Conservation (phyloP, 2,329 filamentous ascomycete species). For the Cladophialophora psammophila region DNA sequence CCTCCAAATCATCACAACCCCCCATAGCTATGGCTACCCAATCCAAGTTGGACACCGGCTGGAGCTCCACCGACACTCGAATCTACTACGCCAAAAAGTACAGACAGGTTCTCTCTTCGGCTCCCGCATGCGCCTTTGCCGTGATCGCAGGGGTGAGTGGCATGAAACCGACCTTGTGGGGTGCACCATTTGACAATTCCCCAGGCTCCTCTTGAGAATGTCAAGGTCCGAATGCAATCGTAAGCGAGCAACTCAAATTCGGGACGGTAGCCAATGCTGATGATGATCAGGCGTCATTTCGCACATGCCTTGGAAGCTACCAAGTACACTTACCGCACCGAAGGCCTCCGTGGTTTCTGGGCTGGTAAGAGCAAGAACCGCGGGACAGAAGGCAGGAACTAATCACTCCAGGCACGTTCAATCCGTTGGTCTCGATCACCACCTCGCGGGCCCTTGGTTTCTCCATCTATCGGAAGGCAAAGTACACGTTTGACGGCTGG, state of each 20-base stretch:
- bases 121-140: conserved; percentile 53
- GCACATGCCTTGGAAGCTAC: conserved; percentile 52
- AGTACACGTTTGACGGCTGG: conserved; percentile 50
- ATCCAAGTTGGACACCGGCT: conserved; percentile 32
- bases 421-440: conserved; percentile 55
- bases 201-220: conserved; percentile 57
- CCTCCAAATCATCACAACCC: conserved; percentile 46
- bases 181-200: conserved; percentile 27
- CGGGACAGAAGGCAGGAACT: conserved; percentile 1
- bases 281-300: conserved; percentile 52
- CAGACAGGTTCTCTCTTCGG: conserved; percentile 56
- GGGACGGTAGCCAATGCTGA: conserved; percentile 17
- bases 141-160: conserved; percentile 54
- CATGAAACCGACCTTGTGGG: conserved; percentile 7
- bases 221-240: conserved; percentile 60
- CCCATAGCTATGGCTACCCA: conserved; percentile 32
- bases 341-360: conserved; percentile 57
- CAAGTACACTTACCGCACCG: conserved; percentile 55
- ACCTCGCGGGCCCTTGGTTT: conserved; percentile 56
- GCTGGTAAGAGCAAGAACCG: conserved; percentile 48
- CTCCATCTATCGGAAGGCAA: conserved; percentile 54
- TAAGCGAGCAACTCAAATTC: conserved; percentile 34
- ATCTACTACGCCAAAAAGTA: conserved; percentile 55
- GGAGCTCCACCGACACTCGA: conserved; percentile 45
- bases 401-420: conserved; percentile 49